These are phyloP conservation scores for Candida dajiaensis DNA, from an alignment of 805 yeast genomes.

Conservation along the genomic window DNA sequence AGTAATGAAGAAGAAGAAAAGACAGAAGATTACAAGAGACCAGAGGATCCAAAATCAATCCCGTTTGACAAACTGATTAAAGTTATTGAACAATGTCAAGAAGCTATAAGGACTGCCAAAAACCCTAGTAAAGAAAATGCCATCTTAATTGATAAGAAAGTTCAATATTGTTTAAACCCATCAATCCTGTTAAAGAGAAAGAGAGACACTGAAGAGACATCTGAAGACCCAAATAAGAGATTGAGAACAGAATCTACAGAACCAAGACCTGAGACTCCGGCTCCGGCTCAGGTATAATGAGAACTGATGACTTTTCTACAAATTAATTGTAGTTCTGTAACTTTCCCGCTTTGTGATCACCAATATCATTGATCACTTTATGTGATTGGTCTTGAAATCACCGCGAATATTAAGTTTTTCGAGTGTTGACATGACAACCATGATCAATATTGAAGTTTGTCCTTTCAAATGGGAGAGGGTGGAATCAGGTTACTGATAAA, in stretches of 20 bases:
- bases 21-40: neutral
- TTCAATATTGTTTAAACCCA: constrained; percentile 61
- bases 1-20: constrained; percentile 16
- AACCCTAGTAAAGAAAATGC: constrained; percentile 58
- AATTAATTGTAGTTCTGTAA: neutral
- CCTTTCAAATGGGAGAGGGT: no score
- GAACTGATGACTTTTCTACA: neutral
- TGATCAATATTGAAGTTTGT: no score
- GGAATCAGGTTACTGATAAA: no score
- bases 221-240: constrained; percentile 25
- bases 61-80: constrained; percentile 37
- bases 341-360: no score
- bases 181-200: constrained; percentile 42
- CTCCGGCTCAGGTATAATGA: neutral
- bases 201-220: constrained; percentile 22
- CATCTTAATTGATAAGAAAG: constrained; percentile 54
- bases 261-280: neutral
- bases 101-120: constrained; percentile 34
- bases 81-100: constrained; percentile 44
- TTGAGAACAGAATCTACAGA: constrained; percentile 15
- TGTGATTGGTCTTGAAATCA: no score
- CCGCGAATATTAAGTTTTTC: no score
- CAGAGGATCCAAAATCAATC: constrained; percentile 5
- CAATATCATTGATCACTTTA: no score
- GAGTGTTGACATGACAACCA: no score